Base-by-base conservation (phyloP, 202 grass and related monocot species). In the Panicum hallii region DNA sequence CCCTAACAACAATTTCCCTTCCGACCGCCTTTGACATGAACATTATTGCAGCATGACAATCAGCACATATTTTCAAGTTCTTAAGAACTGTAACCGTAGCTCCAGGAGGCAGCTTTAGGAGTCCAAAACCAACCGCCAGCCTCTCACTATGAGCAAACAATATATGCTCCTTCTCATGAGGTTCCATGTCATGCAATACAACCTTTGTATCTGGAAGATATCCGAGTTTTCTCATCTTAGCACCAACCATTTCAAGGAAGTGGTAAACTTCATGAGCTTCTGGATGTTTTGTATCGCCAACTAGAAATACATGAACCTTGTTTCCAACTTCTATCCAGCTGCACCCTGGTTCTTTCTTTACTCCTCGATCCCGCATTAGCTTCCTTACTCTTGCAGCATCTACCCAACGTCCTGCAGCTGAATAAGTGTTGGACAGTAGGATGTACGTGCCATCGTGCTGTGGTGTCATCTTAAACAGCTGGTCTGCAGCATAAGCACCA, bases 321-420 rank as follows among this genome's bases (percentile, higher is more conserved):
- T 91, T 97, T 74, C 79, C 85, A 48, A 91, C 89, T 86, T 97
- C 95, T 77, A 97, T 91, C 95, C 95, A 97, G 75, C 90, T 97
- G 83, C 95, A 97, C 3, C 92, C 95, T 75, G 95, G 95, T 79
- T 97, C 92, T 88, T 95, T 97, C 89, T 94, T 97, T 38, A 97
- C 95, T 53, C 95, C 92, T 44, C 82, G 87, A 87, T 97, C 95
- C 79, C 87, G 88, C 95, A 97, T 97, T 86, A 97, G 73, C 85
- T 97, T 97, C 85, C 95, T 91, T 82, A 93, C 87, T 82, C 63
- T 90, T 64, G 92, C 95, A 79, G 90, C 90, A 79, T 93, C 92
- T 40, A 85, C 79, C 88, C 90, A 97, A 73, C 83, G 81, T 68
- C 92, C 92, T 80, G 88, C 90, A 79, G 92, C 89, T 40, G 92